phyloP scores from a whole-genome alignment of 306 rosid genomes.

The Corylus americana region DNA sequence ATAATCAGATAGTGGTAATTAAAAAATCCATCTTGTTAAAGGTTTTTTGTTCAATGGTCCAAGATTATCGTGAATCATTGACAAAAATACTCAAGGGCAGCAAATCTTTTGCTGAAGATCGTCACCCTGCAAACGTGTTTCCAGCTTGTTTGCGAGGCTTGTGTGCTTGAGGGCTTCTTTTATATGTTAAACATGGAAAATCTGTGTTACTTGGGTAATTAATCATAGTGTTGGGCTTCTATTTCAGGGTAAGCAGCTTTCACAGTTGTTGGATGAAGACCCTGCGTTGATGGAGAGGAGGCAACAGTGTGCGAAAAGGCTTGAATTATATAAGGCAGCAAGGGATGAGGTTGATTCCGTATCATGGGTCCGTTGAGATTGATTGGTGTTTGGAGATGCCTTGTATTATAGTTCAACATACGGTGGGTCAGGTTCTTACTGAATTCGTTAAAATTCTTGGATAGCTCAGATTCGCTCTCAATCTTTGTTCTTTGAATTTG shows the following conservation, averaged over 20 bases:
- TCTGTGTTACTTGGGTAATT: not conserved
- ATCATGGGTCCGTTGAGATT: constrained; percentile 70
- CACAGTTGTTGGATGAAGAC: constrained; percentile 82
- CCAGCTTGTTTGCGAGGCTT: too few species aligned
- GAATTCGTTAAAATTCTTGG: constrained; percentile 10
- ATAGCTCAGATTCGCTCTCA: not conserved
- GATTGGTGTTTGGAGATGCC: not conserved
- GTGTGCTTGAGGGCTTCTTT: not conserved
- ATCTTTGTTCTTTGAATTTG: not conserved
- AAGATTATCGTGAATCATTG: not conserved
- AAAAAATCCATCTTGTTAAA: not conserved
- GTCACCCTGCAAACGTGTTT: too few species aligned
- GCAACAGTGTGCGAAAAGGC: constrained; percentile 80
- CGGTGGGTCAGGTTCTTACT: not conserved
- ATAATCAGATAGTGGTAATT: not conserved
- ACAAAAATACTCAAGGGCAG: too few species aligned
- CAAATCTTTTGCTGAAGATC: too few species aligned
- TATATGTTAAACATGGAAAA: too few species aligned
- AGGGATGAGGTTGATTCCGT: constrained; percentile 96
- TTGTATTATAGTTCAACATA: constrained; percentile 23
- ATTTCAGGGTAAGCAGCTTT: constrained; percentile 68
- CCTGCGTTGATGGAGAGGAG: constrained; percentile 95
- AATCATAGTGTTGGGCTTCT: constrained; percentile 3
- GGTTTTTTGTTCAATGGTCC: not conserved
- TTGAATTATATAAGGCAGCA: constrained; percentile 88